Evolutionary conservation across 495 filamentous ascomycete genomes (phyloP).

Genomic region (Hypoxylon trugodes): DNA sequence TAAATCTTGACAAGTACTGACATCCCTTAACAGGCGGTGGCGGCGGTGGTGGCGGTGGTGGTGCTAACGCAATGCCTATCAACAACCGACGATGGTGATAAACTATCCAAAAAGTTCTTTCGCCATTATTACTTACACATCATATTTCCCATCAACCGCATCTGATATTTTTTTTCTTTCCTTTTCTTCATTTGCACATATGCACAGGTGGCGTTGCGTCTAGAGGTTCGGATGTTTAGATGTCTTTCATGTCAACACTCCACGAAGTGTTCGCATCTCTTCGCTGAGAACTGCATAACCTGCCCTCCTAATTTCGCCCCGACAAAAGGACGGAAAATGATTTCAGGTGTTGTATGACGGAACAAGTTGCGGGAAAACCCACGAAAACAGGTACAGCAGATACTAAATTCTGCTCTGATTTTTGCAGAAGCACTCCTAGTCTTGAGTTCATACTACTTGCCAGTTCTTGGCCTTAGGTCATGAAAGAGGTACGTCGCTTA

Average conservation of each 20-base stretch:
- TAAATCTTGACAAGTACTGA: constrained; percentile 20
- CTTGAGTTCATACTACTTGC: constrained; percentile 10
- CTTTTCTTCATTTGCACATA: constrained; percentile 32
- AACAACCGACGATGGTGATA: constrained; percentile 59
- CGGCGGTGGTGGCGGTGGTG: constrained; percentile 39
- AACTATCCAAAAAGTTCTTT: background rate
- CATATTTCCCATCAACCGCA: no score
- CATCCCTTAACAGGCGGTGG: constrained; percentile 20
- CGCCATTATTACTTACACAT: no score
- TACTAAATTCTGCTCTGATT: constrained; percentile 17
- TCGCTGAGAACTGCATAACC: constrained; percentile 27
- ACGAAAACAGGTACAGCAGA: constrained; percentile 1
- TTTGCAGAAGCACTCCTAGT: constrained; percentile 5
- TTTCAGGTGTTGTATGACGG: no score
- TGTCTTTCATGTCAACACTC: constrained; percentile 36
- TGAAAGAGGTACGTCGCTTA: constrained; percentile 31
- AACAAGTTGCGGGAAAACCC: background rate
- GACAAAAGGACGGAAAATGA: no score
- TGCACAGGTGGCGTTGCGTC: constrained; percentile 47
- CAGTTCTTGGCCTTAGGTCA: constrained; percentile 12
- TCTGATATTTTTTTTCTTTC: constrained; percentile 31
- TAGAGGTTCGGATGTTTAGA: constrained; percentile 46
- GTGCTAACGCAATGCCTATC: constrained; percentile 56
- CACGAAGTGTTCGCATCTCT: constrained; percentile 27
- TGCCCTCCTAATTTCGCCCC: constrained; percentile 24